Evolutionary conservation across 116 monocot genomes (phyloP), one percentile per base, ranked within the genome.

Genomic region (Trichopus zeylanicus): DNA sequence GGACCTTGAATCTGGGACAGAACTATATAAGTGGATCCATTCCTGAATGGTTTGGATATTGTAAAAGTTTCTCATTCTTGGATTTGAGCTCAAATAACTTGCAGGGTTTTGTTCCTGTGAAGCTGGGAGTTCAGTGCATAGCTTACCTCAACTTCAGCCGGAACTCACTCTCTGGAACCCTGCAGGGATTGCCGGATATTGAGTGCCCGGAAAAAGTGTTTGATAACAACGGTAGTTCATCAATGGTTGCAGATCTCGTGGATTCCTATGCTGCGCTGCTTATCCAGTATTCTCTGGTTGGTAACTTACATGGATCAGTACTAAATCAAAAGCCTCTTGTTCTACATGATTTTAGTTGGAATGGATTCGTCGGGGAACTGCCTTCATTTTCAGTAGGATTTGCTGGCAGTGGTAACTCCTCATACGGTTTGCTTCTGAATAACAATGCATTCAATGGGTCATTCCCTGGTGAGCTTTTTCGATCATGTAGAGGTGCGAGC

Each of bases 311-410:
- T 42, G 70, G 29, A 52, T 32, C 25, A 3, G 39, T 70, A 29
- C 51, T 62, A 1, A 61, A 46, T 58, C 48, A 55, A 21, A 21
- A 51, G 9, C 13, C 13, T 26, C 47, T 61, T 23, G 39, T 67
- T 53, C 63, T 80, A 34, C 86, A 86, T 37, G 86, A 81, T 48
- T 81, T 81, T 25, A 78, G 86, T 53, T 78, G 65, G 71, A 85
- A 85, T 48, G 27, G 27, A 15, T 85, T 85, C 34, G 32, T 2
- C 29, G 85, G 77, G 3, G 23, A 70, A 1, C 31, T 85, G 68
- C 74, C 85, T 22, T 71, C 61, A n/a, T 68, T 85, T 55, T 19
- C 34, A n/a, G 49, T 77, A 15, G 16, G 24, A 26, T 25, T n/a
- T 61, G 60, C 34, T n/a, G n/a, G n/a, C n/a, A n/a, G n/a, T 49